Evolutionary conservation across 805 yeast species (phyloP).

Genomic region (Scheffersomyces stipitis): DNA sequence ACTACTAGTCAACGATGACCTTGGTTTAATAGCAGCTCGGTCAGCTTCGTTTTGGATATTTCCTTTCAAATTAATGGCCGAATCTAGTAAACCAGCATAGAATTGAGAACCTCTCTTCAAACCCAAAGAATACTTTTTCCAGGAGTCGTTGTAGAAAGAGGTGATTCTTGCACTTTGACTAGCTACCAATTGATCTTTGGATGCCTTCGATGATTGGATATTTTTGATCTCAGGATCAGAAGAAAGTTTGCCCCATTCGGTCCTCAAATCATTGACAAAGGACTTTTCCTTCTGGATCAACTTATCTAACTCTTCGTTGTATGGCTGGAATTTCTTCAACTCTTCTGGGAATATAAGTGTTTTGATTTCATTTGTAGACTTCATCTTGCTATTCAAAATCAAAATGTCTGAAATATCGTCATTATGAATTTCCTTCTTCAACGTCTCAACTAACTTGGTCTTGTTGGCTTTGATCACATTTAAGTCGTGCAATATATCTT

Average conservation of each 20-base stretch:
- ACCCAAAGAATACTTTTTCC: slow-evolving; percentile 61
- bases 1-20: slow-evolving; percentile 1
- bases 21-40: slow-evolving; percentile 6
- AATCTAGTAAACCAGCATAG: slow-evolving; percentile 51
- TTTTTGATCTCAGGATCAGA: slow-evolving; percentile 34
- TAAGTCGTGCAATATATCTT: slow-evolving; percentile 59
- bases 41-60: slow-evolving; percentile 20
- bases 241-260: slow-evolving; percentile 29
- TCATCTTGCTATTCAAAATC: slow-evolving; percentile 59
- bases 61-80: slow-evolving; percentile 23
- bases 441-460: slow-evolving; percentile 53
- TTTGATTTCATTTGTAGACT: slow-evolving; percentile 56
- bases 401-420: slow-evolving; percentile 84
- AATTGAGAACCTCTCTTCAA: slow-evolving; percentile 60
- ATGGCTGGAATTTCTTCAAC: slow-evolving; percentile 71
- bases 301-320: slow-evolving; percentile 62
- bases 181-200: slow-evolving; percentile 31
- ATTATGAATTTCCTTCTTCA: slow-evolving; percentile 67
- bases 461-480: slow-evolving; percentile 66
- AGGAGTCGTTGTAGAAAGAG: slow-evolving; percentile 50
- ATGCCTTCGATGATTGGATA: slow-evolving; percentile 43
- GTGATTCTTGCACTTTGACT: slow-evolving; percentile 36
- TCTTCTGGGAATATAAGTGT: slow-evolving; percentile 63
- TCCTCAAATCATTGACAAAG: slow-evolving; percentile 34
- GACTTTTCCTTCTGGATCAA: slow-evolving; percentile 65